Base-by-base conservation (phyloP, 129 eudicot genomes). In the Glebionis coronaria region DNA sequence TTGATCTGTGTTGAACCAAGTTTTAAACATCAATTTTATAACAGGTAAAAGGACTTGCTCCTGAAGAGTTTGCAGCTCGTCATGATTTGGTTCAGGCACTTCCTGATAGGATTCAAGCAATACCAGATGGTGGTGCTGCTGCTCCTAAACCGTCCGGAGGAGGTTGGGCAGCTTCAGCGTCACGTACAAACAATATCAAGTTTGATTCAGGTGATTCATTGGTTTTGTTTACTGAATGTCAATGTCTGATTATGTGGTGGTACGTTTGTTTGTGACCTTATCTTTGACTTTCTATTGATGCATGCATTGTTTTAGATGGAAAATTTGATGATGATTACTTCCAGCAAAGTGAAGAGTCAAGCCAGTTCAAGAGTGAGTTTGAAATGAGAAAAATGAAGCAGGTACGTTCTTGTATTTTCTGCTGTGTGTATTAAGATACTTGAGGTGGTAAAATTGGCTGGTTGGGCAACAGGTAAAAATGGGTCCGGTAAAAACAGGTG, bases 381-480 rank as follows among this genome's bases (percentile, higher is more conserved):
- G 98, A 92, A 81, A 92, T 86, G 98, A 84, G 96, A 51, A 92
- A 88, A 86, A 73, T 88, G 66, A 86, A 77, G 68, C 98, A 92
- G 96, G 98, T 73, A 78, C 73, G 86, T 63, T 35, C 47, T 64
- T 68, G 53, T 59, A 61, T 63, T 65, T 12, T 66, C 40, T 28
- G 12, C 12, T 55, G 11, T 68, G 15, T 31, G 38, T 67, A 45
- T 23, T 23, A 65, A 21, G 3, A 38, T 40, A 54, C 52, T 52
- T 31, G n/a, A 11, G 38, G 71, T 50, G 12, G 56, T 2, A 47
- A 50, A 31, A 55, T 20, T 23, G 31, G 23, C 25, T 31, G 63
- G 63, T 27, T 12, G 51, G 60, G 51, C 53, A 51, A 31, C 9
- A 40, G 18, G 50, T 67, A 45, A 66, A 46, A 9, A 66, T 21